A percentile compares a stretch with the other conserved stretches of the same genome.
Conservation (phyloP, 164 flowering plant species). For the Stephania cephalantha region DNA sequence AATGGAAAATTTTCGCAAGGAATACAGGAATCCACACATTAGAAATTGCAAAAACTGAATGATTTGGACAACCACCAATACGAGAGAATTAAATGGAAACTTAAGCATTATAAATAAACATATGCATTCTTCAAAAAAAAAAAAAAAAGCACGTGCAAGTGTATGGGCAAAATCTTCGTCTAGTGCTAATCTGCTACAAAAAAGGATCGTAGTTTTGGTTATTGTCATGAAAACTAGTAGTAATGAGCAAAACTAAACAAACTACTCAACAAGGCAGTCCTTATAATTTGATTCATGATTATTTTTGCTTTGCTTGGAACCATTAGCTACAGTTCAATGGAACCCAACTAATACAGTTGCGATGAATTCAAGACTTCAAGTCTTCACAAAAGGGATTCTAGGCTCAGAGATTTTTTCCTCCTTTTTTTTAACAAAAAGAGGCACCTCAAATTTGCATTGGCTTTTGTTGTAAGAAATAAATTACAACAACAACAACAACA, state of each 20-base stretch:
- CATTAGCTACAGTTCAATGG: conserved; percentile 1
- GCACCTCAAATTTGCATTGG: no score
- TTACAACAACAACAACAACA: no score
- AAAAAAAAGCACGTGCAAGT: neutral
- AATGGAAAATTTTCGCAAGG: neutral
- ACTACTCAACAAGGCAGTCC: neutral
- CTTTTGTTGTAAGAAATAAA: no score
- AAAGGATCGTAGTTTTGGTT: no score
- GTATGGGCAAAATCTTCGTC: neutral
- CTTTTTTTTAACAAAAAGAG: no score
- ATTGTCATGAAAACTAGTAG: neutral
- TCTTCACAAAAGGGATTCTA: no score
- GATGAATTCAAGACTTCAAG: no score
- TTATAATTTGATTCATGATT: neutral
- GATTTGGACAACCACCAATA: neutral
- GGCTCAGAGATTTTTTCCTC: no score
- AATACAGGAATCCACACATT: neutral
- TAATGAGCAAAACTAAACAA: neutral
- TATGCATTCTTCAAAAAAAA: neutral
- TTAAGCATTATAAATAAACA: neutral
- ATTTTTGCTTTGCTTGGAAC: neutral
- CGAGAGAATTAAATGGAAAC: neutral
- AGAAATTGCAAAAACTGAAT: neutral
- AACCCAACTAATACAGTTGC: no score
- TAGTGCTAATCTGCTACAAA: neutral